phyloP scores from a whole-genome alignment of 2,329 filamentous ascomycete genomes.

The Hymenoscyphus scutula region DNA sequence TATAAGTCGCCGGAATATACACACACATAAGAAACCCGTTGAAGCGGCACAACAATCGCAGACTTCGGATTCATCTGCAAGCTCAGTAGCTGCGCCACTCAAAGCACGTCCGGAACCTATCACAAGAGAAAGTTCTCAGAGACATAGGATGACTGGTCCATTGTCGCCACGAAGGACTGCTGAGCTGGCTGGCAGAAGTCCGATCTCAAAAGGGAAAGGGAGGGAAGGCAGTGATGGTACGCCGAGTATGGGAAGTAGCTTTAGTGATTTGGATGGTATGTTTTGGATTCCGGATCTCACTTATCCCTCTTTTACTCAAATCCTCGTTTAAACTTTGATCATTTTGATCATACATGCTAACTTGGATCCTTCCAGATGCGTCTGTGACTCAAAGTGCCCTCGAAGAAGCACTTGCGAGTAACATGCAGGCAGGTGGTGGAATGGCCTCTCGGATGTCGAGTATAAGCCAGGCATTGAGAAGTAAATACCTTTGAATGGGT shows the following conservation, averaged over 20 bases:
- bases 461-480: constrained; percentile 63
- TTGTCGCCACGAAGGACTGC: constrained; percentile 58
- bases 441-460: constrained; percentile 65
- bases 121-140: constrained; percentile 19
- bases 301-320: not conserved
- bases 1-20: constrained; percentile 7
- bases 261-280: constrained; percentile 77
- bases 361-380: constrained; percentile 54
- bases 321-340: not conserved
- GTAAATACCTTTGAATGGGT: constrained; percentile 47
- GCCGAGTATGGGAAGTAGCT: constrained; percentile 81
- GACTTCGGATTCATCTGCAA: constrained; percentile 62
- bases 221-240: constrained; percentile 69
- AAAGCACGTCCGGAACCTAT: constrained; percentile 20
- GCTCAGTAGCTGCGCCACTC: constrained; percentile 40
- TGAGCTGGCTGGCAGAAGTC: constrained; percentile 56
- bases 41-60: constrained; percentile 32
- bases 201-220: constrained; percentile 48
- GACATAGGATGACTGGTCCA: constrained; percentile 39
- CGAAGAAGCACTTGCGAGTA: constrained; percentile 73
- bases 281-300: constrained; percentile 9
- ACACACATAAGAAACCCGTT: constrained; percentile 22
- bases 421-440: constrained; percentile 59
- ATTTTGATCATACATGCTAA: not conserved
- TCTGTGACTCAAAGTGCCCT: constrained; percentile 78